A percentile compares a stretch with the other conserved stretches of the same genome.
Evolutionary conservation across 306 rosid genomes (phyloP).

Genomic region (Castanospermum australe): DNA sequence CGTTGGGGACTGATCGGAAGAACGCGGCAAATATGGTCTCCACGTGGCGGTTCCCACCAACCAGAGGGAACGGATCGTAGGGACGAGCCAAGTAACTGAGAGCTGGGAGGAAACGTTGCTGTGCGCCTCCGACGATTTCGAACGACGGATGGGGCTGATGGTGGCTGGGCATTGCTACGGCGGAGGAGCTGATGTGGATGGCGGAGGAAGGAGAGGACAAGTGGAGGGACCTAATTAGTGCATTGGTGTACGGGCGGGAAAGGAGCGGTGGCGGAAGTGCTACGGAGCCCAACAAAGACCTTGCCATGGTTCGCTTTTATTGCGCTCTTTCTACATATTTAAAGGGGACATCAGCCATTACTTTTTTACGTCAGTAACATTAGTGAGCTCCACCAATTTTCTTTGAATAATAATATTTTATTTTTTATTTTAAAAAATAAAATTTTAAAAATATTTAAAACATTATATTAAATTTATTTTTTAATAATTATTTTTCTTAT

Average conservation of each 20-base stretch:
- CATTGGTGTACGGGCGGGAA: not conserved
- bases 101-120: conserved; percentile 50
- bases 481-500: too few relatives aligned
- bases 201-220: conserved; percentile 8
- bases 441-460: too few relatives aligned
- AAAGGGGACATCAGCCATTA: too few relatives aligned
- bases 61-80: conserved; percentile 53
- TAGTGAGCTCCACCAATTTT: too few relatives aligned
- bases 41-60: conserved; percentile 65
- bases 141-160: conserved; percentile 51
- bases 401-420: too few relatives aligned
- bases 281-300: conserved; percentile 9
- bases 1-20: conserved; percentile 59
- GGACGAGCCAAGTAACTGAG: conserved; percentile 44
- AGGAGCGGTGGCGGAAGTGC: not conserved
- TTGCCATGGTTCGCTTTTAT: not conserved
- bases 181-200: conserved; percentile 24
- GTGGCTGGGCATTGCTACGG: conserved; percentile 30
- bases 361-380: too few relatives aligned
- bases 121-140: conserved; percentile 65
- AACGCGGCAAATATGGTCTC: conserved; percentile 88
- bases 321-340: not conserved
- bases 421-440: too few relatives aligned
- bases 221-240: conserved; percentile 22
- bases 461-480: too few relatives aligned